A percentile compares a stretch with the other conserved stretches of the same genome.
Conservation (phyloP, 1,139 yeast genomes). For the Candida dubliniensis region DNA sequence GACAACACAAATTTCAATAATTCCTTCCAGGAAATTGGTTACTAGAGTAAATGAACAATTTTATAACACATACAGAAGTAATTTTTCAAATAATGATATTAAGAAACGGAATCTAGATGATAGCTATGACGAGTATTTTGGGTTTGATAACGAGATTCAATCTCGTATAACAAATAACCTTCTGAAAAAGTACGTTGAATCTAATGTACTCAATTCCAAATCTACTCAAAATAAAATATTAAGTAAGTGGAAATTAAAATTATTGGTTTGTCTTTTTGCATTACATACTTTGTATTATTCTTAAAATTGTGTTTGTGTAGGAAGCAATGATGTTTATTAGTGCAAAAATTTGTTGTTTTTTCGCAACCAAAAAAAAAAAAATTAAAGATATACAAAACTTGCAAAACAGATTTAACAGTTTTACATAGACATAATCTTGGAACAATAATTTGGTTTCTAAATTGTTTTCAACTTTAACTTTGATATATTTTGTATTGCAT, state of each 20-base stretch:
- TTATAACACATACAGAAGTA: slow-evolving; percentile 2
- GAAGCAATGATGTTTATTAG: neutral
- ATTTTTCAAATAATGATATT: no score
- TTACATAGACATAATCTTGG: no score
- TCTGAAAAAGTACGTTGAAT: no score
- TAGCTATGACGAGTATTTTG: neutral
- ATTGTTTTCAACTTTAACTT: no score
- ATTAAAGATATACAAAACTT: no score
- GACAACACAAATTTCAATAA: neutral
- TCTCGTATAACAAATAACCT: no score
- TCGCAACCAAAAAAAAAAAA: neutral
- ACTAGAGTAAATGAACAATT: slow-evolving; percentile 5
- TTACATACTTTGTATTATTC: neutral
- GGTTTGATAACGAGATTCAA: neutral
- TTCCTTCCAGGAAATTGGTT: slow-evolving; percentile 4
- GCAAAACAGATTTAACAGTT: no score
- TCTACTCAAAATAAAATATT: neutral
- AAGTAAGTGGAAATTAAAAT: neutral
- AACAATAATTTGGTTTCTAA: no score
- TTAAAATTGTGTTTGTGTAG: neutral
- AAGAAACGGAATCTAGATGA: no score
- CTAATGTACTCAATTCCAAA: neutral
- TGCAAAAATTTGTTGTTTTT: neutral
- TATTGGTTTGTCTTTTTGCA: neutral
- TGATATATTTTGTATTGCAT: neutral